Evolutionary conservation across 495 filamentous ascomycete genomes (phyloP), one percentile per base, ranked within the genome.

Genomic region (Penicillium robsamsonii): DNA sequence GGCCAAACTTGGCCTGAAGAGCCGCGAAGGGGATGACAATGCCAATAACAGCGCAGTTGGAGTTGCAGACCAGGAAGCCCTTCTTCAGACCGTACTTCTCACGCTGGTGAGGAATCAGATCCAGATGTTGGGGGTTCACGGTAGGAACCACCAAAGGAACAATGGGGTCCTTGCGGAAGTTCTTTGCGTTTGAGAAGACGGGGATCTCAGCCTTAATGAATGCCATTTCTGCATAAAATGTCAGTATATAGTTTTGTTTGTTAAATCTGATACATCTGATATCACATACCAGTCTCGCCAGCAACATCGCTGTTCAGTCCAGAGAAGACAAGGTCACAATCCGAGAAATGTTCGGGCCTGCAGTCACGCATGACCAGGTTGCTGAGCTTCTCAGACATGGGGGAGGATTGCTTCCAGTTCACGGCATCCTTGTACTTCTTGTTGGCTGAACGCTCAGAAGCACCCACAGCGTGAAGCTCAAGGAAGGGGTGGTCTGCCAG

Each of bases 161-260:
- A 35, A 88, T 76, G 17, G 89, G 88, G 69, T 92, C 83, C 66
- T 86, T 85, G 64, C 90, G 87, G 77, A 91, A 87, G 80, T 93
- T 93, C 78, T 94, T 94, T 6, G 90, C 88, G 64, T 93, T 95
- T 53, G 88, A 92, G 75, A 95, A 94, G 61, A 93, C 87, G 58
- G 84, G 82, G 27, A 92, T 80, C 67, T 91, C 83, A 20, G 86
- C 84, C 63, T 86, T 84, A 66, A 91, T 80, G 72, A 94, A 93
- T 62, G 84, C 84, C 79, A 84, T 85, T 70, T 95, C 90, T 88
- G 62, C 29, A 35, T 24, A 15, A 11, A 12, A 41, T 55, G 40
- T 56, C 18, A 44, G 25, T 9, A 38, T 18, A 42, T 17, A 5
- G 25, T 45, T 7, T 8, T 29, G 20, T 2, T 4, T 10, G 46